Conservation (phyloP, 345 rosid genomes). For the Lumnitzera littorea region DNA sequence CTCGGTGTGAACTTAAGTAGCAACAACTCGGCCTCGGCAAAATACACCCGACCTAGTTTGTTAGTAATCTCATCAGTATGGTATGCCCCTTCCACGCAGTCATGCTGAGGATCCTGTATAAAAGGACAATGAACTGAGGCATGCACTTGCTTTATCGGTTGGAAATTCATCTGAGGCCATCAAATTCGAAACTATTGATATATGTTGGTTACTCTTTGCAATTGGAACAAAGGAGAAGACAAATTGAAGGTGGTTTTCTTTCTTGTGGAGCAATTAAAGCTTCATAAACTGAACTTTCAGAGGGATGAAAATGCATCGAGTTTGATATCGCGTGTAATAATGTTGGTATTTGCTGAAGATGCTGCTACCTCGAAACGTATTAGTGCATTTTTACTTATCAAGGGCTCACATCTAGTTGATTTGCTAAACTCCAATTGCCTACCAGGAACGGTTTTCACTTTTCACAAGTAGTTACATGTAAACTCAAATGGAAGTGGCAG, state of each 20-base stretch:
- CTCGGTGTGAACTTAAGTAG: too few species aligned
- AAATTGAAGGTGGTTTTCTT: constrained; percentile 59
- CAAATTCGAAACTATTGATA: constrained; percentile 64
- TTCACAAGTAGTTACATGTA: too few species aligned
- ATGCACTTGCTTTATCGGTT: constrained; percentile 86
- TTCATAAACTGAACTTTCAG: constrained; percentile 55
- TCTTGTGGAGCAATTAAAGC: constrained; percentile 86
- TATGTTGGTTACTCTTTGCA: constrained; percentile 82
- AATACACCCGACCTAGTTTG: too few species aligned
- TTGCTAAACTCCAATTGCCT: too few species aligned
- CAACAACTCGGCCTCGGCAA: too few species aligned
- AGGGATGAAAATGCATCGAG: constrained; percentile 60
- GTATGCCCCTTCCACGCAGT: constrained; percentile 11
- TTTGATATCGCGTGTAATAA: constrained; percentile 74
- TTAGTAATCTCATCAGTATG: too few species aligned
- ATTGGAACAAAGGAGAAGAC: constrained; percentile 83
- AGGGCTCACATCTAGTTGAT: too few species aligned
- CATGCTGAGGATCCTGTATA: constrained; percentile 89
- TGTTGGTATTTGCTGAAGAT: constrained; percentile 78
- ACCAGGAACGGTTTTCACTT: too few species aligned
- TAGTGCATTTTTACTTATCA: too few species aligned
- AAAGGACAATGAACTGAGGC: constrained; percentile 95
- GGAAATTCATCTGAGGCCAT: constrained; percentile 87
- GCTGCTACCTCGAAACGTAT: background rate
- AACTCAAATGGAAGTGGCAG: too few species aligned